Evolutionary conservation across 192 early-diverging fungal genomes (phyloP).

Genomic region (Hyaloraphidium curvatum): DNA sequence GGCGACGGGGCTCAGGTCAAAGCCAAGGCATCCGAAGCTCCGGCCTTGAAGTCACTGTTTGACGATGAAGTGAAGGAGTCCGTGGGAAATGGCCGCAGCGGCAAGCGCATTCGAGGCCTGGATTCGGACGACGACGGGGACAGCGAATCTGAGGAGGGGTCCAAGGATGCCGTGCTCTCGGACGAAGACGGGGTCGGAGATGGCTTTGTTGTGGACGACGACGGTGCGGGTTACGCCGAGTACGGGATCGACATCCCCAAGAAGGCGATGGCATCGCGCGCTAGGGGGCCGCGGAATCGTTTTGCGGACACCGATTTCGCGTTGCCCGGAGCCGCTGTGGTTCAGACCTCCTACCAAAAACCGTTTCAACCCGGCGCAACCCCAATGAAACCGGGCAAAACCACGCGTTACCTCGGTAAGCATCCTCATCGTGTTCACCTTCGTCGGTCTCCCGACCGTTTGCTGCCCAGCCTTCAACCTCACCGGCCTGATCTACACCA

Average conservation of each 20-base stretch:
- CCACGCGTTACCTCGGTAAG: slow-evolving; percentile 20
- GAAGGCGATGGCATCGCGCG: neutral
- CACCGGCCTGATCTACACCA: slow-evolving; percentile 54
- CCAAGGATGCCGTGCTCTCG: too few species aligned
- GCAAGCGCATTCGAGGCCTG: too few species aligned
- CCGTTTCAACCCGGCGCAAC: slow-evolving; percentile 78
- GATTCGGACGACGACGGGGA: too few species aligned
- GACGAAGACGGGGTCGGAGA: neutral
- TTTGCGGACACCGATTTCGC: slow-evolving; percentile 5
- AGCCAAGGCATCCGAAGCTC: too few species aligned
- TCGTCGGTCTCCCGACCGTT: slow-evolving; percentile 2
- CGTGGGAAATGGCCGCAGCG: too few species aligned
- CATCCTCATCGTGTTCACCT: neutral
- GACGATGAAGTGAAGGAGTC: too few species aligned
- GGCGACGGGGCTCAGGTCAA: too few species aligned
- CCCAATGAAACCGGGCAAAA: slow-evolving; percentile 18
- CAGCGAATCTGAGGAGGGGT: too few species aligned
- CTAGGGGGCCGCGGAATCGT: neutral
- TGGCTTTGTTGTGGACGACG: slow-evolving; percentile 80
- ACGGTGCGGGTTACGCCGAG: slow-evolving; percentile 50
- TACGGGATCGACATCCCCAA: neutral
- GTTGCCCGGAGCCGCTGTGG: neutral
- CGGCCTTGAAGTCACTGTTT: too few species aligned
- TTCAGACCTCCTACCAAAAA: slow-evolving; percentile 22
- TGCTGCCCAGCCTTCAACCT: slow-evolving; percentile 69